Evolutionary conservation across 371 early-diverging fungal genomes (phyloP), one percentile per base, ranked within the genome.

Genomic region (Mucor saturninus): DNA sequence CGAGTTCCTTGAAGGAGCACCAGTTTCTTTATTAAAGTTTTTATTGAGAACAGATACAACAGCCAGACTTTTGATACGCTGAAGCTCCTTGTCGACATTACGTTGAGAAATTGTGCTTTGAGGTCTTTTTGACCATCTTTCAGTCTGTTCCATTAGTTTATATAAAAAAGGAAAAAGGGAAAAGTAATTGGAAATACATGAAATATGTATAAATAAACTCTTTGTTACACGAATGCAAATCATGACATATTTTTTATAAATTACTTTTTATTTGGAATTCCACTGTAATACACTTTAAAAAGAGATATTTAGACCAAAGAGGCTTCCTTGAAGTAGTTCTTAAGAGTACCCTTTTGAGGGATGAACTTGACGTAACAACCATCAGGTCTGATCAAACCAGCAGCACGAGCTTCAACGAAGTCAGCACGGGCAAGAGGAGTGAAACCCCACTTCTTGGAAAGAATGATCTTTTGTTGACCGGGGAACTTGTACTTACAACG

Each of bases 401-500:
- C 88, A 68, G 86, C 82, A 65, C 97, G 91, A 54, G 84, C 88
- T 57, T 79, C 91, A 62, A 93, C 84, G 77, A 95, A 94, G 71
- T 99, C 97, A 71, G 93, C 97, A 69, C 96, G 95, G 46, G 90
- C 78, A 63, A 99, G 85, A 83, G 95, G 94, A 88, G 99, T 99
- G 92, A 99, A 99, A 73, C 99, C 99, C 98, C 98, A 98, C 89
- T 98, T 99, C 89, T 97, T 95, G 85, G 98, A 97, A 76, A 98
- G 86, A 69, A 97, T 89, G 76, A 99, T 96, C 92, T 96, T 94
- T 81, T 99, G 99, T 74, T 97, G 95, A 74, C 99, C 99, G 61
- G 99, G 98, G 89, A 99, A 99, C 93, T 99, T 99, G 95, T 99
- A 98, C 95, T 84, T 81, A 64, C 75, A 81, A 80, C 99, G 96